phyloP scores from a whole-genome alignment of 1,284 basidiomycete genomes.

The Salmacisia buchloeana region DNA sequence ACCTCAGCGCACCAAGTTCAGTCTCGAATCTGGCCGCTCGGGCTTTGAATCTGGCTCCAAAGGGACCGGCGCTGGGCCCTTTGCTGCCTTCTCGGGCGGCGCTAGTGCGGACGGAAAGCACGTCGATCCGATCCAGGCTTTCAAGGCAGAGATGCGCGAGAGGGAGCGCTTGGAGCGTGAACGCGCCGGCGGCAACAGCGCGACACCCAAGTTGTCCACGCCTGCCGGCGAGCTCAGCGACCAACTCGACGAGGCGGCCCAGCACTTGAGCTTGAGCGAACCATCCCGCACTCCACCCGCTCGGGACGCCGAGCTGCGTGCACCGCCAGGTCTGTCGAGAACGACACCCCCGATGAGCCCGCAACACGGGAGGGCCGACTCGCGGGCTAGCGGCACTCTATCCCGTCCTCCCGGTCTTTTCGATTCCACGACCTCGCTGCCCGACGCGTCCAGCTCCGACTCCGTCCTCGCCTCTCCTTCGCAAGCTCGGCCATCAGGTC shows the following conservation, averaged over 20 bases:
- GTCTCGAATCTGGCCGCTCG: neutral
- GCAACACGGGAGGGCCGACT: too few species aligned
- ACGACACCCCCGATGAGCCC: too few species aligned
- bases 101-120: neutral
- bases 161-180: conserved; percentile 61
- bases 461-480: neutral
- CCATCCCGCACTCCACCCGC: too few species aligned
- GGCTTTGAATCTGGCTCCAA: neutral
- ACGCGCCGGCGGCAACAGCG: neutral
- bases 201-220: neutral
- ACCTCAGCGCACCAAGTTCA: neutral
- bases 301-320: too few species aligned
- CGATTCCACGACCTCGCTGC: neutral
- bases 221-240: neutral
- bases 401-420: conserved; percentile 13
- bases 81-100: neutral
- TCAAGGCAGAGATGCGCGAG: conserved; percentile 80
- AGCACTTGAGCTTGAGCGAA: neutral
- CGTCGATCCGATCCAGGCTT: conserved; percentile 78
- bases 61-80: neutral
- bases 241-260: neutral
- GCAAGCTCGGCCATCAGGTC: neutral
- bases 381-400: too few species aligned
- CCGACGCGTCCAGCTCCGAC: neutral
- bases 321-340: too few species aligned